Evolutionary conservation across 1,139 yeast genomes (phyloP).

Genomic region (Pichia inconspicua): DNA sequence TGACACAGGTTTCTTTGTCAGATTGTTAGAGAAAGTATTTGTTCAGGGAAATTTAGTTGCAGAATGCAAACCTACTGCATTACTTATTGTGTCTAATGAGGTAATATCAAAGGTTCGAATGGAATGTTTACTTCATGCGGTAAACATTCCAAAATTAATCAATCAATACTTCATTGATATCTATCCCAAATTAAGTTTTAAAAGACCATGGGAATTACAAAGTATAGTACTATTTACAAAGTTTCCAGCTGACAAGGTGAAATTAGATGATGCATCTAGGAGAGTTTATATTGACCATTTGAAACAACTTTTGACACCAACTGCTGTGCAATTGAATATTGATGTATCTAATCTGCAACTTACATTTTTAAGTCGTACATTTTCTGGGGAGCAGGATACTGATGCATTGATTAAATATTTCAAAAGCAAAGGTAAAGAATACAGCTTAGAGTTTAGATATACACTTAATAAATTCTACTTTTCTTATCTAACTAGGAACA

Average conservation of each 20-base stretch:
- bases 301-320: neutral
- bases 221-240: constrained; percentile 13
- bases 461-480: constrained; percentile 5
- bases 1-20: neutral
- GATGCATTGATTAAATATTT: neutral
- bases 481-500: neutral
- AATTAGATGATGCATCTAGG: neutral
- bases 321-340: constrained; percentile 9
- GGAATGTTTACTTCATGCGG: neutral
- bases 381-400: neutral
- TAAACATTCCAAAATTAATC: constrained; percentile 1
- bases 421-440: neutral
- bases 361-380: constrained; percentile 4
- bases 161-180: constrained; percentile 7
- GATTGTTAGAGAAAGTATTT: neutral
- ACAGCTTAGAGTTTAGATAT: constrained; percentile 5
- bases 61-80: constrained; percentile 2
- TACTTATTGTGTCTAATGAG: constrained; percentile 12
- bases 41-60: neutral
- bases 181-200: constrained; percentile 7
- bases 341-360: constrained; percentile 13
- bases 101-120: constrained; percentile 4
- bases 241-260: constrained; percentile 1
- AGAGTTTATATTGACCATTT: constrained; percentile 1
- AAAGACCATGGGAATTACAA: constrained; percentile 15